These are phyloP conservation scores for Penicillium sp. DNA, from an alignment of 2,329 filamentous ascomycete genomes.

Conservation along the genomic window DNA sequence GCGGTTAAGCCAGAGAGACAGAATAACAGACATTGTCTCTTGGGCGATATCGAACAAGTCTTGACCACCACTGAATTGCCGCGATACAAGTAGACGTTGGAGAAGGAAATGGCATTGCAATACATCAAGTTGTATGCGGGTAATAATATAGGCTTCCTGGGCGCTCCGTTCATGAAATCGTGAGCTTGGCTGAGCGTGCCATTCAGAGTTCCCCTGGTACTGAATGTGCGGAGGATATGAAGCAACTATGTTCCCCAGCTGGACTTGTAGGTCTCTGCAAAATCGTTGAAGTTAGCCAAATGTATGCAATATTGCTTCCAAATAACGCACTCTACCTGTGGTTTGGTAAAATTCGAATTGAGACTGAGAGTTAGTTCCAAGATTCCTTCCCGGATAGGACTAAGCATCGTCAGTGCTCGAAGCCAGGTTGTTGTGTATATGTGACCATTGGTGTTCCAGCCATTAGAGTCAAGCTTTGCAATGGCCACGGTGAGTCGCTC, in stretches of 20 bases:
- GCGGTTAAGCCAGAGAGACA: neutral
- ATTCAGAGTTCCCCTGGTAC: neutral
- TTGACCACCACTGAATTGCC: neutral
- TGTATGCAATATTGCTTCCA: neutral
- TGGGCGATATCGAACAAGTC: neutral
- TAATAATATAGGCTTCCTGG: neutral
- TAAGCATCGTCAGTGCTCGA: neutral
- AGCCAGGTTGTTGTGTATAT: neutral
- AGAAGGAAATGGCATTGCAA: slow-evolving; percentile 1
- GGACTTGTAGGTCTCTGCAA: neutral
- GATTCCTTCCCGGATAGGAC: neutral
- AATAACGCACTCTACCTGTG: neutral
- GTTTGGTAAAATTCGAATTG: neutral
- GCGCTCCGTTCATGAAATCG: neutral
- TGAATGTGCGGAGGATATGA: neutral
- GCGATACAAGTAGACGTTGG: neutral
- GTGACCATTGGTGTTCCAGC: neutral
- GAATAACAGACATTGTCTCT: neutral
- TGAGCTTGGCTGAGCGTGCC: neutral
- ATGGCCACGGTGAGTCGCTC: neutral
- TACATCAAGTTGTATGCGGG: neutral
- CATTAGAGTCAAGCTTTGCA: neutral
- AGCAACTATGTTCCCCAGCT: neutral
- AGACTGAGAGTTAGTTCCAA: neutral
- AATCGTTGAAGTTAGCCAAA: neutral